phyloP scores from a whole-genome alignment of 768 basidiomycete genomes.

The Gautieria morchelliformis region DNA sequence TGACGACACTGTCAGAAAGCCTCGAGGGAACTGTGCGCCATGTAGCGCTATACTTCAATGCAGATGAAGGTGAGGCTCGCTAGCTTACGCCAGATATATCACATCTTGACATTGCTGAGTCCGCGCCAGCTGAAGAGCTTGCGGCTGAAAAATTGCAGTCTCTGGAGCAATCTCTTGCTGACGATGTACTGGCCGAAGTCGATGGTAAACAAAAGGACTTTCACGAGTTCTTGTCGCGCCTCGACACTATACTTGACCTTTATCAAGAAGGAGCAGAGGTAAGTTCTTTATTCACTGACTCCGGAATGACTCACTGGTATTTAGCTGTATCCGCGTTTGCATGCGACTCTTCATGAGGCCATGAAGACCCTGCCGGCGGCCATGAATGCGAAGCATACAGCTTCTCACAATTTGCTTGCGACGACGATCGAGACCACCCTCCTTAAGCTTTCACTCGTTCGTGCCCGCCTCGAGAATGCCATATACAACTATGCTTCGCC shows the following conservation, averaged over 20 bases:
- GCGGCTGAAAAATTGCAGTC: background rate
- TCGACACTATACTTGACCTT: background rate
- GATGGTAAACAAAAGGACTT: background rate
- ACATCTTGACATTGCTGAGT: background rate
- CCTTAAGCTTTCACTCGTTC: conserved; percentile 38
- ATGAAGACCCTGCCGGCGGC: conserved; percentile 21
- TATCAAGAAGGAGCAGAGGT: background rate
- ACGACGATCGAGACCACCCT: conserved; percentile 38
- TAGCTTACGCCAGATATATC: background rate
- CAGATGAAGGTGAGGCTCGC: background rate
- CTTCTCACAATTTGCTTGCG: conserved; percentile 31
- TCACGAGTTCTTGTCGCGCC: background rate
- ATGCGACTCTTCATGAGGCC: conserved; percentile 20
- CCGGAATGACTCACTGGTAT: background rate
- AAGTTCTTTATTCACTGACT: background rate
- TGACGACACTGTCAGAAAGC: background rate
- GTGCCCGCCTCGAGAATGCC: conserved; percentile 27
- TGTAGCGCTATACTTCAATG: background rate
- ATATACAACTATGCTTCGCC: conserved; percentile 30
- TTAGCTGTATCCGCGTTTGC: conserved; percentile 26
- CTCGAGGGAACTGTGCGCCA: background rate
- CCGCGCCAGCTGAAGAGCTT: background rate
- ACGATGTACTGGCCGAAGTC: background rate
- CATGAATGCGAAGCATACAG: conserved; percentile 22
- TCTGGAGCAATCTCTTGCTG: background rate